Base-by-base conservation (phyloP, 495 filamentous ascomycete species). In the Staphylotrichum tortipilum region DNA sequence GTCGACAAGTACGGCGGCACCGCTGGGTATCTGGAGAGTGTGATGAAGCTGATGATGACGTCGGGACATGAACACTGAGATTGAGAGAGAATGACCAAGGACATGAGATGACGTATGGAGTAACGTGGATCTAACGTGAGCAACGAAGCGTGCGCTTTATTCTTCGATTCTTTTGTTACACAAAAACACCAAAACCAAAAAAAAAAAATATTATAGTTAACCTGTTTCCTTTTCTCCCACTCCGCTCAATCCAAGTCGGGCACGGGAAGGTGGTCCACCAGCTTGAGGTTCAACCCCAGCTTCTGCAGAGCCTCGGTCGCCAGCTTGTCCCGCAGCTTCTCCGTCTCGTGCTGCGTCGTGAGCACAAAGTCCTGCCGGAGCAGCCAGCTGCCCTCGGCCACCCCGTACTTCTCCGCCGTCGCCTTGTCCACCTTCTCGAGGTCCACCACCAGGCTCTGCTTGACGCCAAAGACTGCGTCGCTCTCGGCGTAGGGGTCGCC, bases 391-490 rank as follows among this genome's bases (percentile, higher is more conserved):
- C 84, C 85, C 67, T 94, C 83, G 28, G 77, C 66, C 5, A 91
- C 84, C 3, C 82, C 79, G 10, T 67, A 95, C 50, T 74, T 66
- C 9, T 80, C 77, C 26, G 80, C 70, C 17, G 66, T 69, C 43
- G 77, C 78, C 3, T 76, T 69, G 31, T 80, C 78, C 7, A 82
- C 84, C 28, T 75, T 79, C 7, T 72, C 76, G 8, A 90, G 69
- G 45, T 89, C 85, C 12, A 94, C 75, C 17, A 91, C 71, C 8
- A 95, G 71, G 7, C 83, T 86, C 61, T 87, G 73, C 65, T 97
- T 95, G 42, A 95, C 90, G 18, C 91, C 90, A 54, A 95, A 95
- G 33, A 95, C 90, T 0, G 89, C 86, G 60, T 97, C 90, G 1
- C 86, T 88, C 2, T 82, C 88, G 67, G 92, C 89, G 60, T 94